Base-by-base conservation (phyloP, 257 asterid genomes). In the Buddleja alternifolia region DNA sequence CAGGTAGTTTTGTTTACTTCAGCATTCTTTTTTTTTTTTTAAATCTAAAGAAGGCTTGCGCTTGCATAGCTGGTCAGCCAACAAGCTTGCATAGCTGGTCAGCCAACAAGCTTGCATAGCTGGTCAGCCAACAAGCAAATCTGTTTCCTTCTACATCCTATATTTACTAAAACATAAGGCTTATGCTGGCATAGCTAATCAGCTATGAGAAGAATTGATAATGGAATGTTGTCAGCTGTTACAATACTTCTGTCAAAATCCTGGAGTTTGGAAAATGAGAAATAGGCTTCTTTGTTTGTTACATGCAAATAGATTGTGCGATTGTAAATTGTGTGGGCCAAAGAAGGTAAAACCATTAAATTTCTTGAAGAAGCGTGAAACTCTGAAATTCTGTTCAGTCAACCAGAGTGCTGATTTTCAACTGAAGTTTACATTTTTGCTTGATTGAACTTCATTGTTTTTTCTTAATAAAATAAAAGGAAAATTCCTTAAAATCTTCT, bases 1-100 rank as follows among this genome's bases (percentile, higher is more conserved):
- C 90, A 87, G 97, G 99, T 91, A 71, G 75, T 54, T 34, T n/a
- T 0, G 10, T 64, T 58, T 19, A 20, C 6, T 64, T 48, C 29
- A 23, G 3, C 23, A 25, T 32, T 71, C n/a, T 14, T 12, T 46
- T 17, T 11, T 12, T 60, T 54, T n/a, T n/a, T n/a, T n/a, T n/a
- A n/a, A n/a, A n/a, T n/a, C 23, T 54, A 40, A 40, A 29, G 41
- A 20, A 36, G 17, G 11, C 16, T 57, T 40, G 36, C 67, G 19
- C 39, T 44, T 8, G 37, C 23, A 24, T 61, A 17, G 63, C 59
- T 36, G 73, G 70, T 50, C 21, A 36, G 10, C 34, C n/a, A n/a
- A n/a, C n/a, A n/a, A n/a, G 17, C 36, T 42, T 8, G 36, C 21
- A 23, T 60, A 16, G 66, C 58, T 36, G 73, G 70, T 50, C 21